Evolutionary conservation across 805 yeast genomes (phyloP).

Genomic region (Clavispora phyllophila): DNA sequence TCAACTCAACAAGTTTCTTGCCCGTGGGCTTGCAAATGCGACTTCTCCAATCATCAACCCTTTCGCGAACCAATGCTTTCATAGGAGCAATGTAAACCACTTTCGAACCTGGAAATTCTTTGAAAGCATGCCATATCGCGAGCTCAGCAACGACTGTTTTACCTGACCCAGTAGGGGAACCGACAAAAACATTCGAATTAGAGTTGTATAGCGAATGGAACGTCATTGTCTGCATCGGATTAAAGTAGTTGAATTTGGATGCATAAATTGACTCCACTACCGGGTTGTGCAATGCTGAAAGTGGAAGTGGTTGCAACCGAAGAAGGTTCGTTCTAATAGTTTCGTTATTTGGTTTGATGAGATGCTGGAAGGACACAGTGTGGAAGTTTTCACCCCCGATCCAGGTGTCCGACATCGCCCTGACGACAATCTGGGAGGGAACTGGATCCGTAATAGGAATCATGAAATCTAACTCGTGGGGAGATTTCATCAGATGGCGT

Average conservation of each 20-base stretch:
- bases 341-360: constrained; percentile 84
- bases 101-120: constrained; percentile 72
- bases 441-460: constrained; percentile 84
- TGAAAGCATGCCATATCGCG: constrained; percentile 96
- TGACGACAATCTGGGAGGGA: constrained; percentile 83
- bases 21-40: constrained; percentile 44
- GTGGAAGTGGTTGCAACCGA: constrained; percentile 80
- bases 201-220: constrained; percentile 84
- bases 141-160: constrained; percentile 95
- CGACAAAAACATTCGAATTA: constrained; percentile 78
- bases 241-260: constrained; percentile 73
- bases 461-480: constrained; percentile 83
- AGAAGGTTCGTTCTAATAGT: constrained; percentile 78
- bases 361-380: constrained; percentile 81
- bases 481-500: constrained; percentile 45
- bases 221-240: constrained; percentile 98
- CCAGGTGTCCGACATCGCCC: constrained; percentile 83
- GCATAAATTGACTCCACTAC: constrained; percentile 65
- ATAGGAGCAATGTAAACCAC: constrained; percentile 84
- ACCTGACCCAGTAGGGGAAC: constrained; percentile 99
- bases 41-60: constrained; percentile 75
- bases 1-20: constrained; percentile 63
- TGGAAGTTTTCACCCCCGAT: constrained; percentile 75
- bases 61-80: constrained; percentile 80
- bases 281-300: constrained; percentile 67